Conservation (phyloP, 1,139 yeast species). For the Candida gigantensis region DNA sequence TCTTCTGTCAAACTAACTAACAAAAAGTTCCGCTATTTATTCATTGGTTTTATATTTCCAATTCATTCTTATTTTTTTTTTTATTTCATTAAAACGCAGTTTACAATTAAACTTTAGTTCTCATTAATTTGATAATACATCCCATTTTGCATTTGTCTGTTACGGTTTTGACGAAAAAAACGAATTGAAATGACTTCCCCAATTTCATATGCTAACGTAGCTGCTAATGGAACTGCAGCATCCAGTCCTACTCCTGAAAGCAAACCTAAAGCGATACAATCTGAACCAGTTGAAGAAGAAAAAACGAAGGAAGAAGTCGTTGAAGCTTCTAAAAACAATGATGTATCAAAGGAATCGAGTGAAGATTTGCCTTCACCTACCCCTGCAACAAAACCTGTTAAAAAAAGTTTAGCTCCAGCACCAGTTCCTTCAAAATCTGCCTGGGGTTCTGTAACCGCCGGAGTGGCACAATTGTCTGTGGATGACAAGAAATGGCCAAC, state of each 20-base stretch:
- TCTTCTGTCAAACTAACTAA: no score
- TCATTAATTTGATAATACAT: no score
- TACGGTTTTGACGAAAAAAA: background rate
- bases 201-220: constrained; percentile 40
- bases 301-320: constrained; percentile 1
- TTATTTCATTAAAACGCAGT: no score
- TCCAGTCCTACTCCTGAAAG: constrained; percentile 6
- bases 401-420: constrained; percentile 65
- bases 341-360: no score
- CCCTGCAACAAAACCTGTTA: constrained; percentile 38
- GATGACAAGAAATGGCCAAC: constrained; percentile 64
- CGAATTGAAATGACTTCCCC: constrained; percentile 13
- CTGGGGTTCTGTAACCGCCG: constrained; percentile 52
- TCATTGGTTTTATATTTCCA: no score
- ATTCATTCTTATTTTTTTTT: no score
- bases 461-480: constrained; percentile 20
- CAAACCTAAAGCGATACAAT: constrained; percentile 1
- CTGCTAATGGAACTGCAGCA: constrained; percentile 31
- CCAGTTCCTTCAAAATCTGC: constrained; percentile 73
- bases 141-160: no score
- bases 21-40: no score
- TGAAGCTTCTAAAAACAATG: no score
- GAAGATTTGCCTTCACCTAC: constrained; percentile 22
- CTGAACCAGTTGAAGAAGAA: no score
- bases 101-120: no score